phyloP scores from a whole-genome alignment of 2,329 filamentous ascomycete species.

The Thelonectria olida region DNA sequence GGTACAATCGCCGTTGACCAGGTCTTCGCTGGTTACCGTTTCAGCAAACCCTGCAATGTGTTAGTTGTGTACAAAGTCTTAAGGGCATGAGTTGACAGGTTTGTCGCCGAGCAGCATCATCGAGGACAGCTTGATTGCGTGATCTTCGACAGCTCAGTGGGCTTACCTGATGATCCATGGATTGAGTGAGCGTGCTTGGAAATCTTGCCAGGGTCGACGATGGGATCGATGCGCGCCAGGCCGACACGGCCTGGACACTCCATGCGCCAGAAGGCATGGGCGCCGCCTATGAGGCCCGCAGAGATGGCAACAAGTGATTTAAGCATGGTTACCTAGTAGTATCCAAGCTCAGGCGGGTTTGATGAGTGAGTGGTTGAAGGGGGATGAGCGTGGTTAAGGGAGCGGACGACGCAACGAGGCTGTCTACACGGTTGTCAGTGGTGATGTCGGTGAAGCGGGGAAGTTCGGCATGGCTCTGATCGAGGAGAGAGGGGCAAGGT shows the following conservation, averaged over 20 bases:
- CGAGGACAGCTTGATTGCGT: neutral
- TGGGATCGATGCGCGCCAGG: constrained; percentile 78
- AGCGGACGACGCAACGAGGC: constrained; percentile 48
- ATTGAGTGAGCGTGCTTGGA: constrained; percentile 78
- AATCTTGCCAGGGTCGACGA: constrained; percentile 69
- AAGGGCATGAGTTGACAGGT: neutral
- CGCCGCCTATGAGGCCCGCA: constrained; percentile 48
- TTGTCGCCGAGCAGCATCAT: neutral
- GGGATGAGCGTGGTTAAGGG: constrained; percentile 35
- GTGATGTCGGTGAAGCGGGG: constrained; percentile 23
- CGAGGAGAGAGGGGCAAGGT: neutral
- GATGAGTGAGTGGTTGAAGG: constrained; percentile 8
- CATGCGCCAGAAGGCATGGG: constrained; percentile 87
- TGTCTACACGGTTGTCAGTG: constrained; percentile 39
- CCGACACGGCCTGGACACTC: constrained; percentile 78
- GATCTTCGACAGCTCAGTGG: neutral
- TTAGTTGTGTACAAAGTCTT: constrained; percentile 27
- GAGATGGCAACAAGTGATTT: constrained; percentile 45
- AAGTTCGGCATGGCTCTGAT: constrained; percentile 2
- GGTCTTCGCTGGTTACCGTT: constrained; percentile 63
- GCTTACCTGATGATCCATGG: constrained; percentile 80
- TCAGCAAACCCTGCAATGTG: constrained; percentile 68
- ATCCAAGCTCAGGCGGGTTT: constrained; percentile 37
- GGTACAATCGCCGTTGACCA: constrained; percentile 74
- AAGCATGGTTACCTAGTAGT: constrained; percentile 43